phyloP scores from a whole-genome alignment of 257 asterid genomes.

The Fraxinus americana region DNA sequence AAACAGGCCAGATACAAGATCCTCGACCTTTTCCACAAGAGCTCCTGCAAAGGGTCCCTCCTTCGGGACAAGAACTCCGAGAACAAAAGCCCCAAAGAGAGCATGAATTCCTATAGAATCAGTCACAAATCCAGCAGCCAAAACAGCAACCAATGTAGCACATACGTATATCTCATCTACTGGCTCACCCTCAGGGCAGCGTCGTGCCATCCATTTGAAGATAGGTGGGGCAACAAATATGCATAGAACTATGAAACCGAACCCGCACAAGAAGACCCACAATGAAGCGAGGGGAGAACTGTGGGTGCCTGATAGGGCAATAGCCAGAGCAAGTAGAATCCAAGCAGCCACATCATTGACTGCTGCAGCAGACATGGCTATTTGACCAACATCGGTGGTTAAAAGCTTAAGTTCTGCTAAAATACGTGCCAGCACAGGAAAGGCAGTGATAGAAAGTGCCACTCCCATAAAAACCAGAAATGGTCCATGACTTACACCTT shows the following conservation, averaged over 20 bases:
- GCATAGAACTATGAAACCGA: conserved; percentile 44
- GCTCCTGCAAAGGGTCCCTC: conserved; percentile 69
- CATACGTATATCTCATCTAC: conserved; percentile 68
- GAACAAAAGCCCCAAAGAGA: conserved; percentile 67
- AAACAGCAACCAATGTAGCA: conserved; percentile 54
- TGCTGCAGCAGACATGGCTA: conserved; percentile 84
- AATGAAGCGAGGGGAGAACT: conserved; percentile 53
- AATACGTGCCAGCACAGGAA: conserved; percentile 72
- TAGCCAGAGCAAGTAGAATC: conserved; percentile 69
- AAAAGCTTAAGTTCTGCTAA: conserved; percentile 66
- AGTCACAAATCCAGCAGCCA: conserved; percentile 69
- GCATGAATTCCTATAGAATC: conserved; percentile 69
- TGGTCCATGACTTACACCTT: conserved; percentile 55
- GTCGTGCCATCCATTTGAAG: conserved; percentile 54
- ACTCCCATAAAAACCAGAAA: conserved; percentile 70
- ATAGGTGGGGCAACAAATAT: conserved; percentile 40
- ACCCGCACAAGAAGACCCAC: conserved; percentile 59
- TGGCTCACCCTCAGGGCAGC: conserved; percentile 64
- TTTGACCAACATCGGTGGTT: conserved; percentile 66
- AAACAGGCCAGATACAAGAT: conserved; percentile 60
- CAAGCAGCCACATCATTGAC: conserved; percentile 77
- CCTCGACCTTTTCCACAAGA: conserved; percentile 64
- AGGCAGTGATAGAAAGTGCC: conserved; percentile 70
- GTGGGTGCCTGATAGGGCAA: conserved; percentile 56
- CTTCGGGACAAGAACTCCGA: conserved; percentile 71